phyloP scores from a whole-genome alignment of 768 basidiomycete genomes.

The Pisolithus sp. region DNA sequence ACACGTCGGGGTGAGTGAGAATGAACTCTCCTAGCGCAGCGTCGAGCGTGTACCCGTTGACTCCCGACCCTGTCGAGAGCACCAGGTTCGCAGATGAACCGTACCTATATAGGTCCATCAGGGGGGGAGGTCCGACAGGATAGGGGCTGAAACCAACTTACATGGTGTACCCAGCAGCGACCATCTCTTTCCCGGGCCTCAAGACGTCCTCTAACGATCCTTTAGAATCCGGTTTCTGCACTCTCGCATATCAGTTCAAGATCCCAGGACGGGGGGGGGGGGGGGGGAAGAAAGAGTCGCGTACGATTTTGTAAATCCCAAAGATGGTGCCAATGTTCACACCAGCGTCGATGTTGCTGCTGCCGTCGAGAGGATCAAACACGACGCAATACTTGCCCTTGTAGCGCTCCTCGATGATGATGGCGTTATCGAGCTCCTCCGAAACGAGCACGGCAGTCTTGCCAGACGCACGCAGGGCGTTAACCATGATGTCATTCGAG shows the following conservation, averaged over 20 bases:
- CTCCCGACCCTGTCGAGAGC: conserved; percentile 89
- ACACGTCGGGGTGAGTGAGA: conserved; percentile 90
- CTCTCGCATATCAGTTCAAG: not conserved
- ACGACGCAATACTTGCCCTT: conserved; percentile 95
- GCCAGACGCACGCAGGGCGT: conserved; percentile 91
- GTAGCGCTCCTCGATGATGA: conserved; percentile 77
- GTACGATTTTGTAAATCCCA: conserved; percentile 86
- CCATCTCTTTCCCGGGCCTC: conserved; percentile 93
- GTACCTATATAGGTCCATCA: conserved; percentile 42
- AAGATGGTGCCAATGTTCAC: conserved; percentile 98
- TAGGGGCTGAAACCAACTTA: conserved; percentile 31
- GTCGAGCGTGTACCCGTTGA: conserved; percentile 98
- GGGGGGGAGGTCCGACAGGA: not conserved
- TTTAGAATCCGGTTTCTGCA: conserved; percentile 64
- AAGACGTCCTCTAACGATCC: conserved; percentile 87
- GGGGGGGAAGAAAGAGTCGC: conserved; percentile 31
- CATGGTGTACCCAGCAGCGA: conserved; percentile 97
- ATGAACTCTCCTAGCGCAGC: conserved; percentile 96
- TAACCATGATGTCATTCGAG: conserved; percentile 99
- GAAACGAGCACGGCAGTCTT: conserved; percentile 96
- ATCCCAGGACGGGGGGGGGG: not conserved
- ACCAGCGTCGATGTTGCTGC: conserved; percentile 97
- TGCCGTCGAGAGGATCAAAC: conserved; percentile 95
- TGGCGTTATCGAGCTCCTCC: conserved; percentile 89
- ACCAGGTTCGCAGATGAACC: conserved; percentile 97